These are phyloP conservation scores for Xeromyces bisporus DNA, from an alignment of 495 filamentous ascomycete genomes.

Conservation along the genomic window DNA sequence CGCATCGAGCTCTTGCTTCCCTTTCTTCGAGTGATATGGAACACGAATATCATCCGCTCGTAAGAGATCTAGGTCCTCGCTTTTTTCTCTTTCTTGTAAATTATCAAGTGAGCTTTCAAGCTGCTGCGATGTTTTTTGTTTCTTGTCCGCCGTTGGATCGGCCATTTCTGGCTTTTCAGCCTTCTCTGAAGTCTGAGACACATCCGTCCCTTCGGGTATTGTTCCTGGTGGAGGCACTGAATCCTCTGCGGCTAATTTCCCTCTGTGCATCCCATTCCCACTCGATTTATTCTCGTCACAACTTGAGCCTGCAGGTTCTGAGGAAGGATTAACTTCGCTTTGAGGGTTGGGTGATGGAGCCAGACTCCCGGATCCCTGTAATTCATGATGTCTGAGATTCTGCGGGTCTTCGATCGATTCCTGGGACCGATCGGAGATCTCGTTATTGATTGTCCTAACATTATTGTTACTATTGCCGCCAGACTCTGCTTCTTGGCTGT, in stretches of 20 bases:
- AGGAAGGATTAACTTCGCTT: background rate
- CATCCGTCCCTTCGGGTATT: background rate
- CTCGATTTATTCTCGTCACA: background rate
- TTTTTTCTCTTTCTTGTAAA: constrained; percentile 3
- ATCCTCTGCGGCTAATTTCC: too few species aligned
- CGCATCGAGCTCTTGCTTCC: constrained; percentile 10
- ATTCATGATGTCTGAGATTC: too few species aligned
- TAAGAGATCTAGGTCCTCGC: constrained; percentile 27
- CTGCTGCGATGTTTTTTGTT: background rate
- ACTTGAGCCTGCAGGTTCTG: background rate
- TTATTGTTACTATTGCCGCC: too few species aligned
- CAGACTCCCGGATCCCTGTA: too few species aligned
- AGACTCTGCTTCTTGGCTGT: background rate
- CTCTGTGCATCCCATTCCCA: background rate
- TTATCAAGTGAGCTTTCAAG: constrained; percentile 3
- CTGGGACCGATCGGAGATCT: too few species aligned
- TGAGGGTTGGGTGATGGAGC: background rate
- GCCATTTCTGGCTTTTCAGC: too few species aligned
- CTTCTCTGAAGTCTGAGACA: background rate
- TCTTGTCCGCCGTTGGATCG: background rate
- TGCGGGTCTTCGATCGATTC: too few species aligned
- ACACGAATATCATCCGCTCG: constrained; percentile 34
- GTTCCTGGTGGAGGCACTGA: too few species aligned
- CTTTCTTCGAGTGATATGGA: constrained; percentile 16
- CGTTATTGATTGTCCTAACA: too few species aligned